Evolutionary conservation across 129 eudicot genomes (phyloP), one percentile per base, ranked within the genome.

Genomic region (Centella asiatica): DNA sequence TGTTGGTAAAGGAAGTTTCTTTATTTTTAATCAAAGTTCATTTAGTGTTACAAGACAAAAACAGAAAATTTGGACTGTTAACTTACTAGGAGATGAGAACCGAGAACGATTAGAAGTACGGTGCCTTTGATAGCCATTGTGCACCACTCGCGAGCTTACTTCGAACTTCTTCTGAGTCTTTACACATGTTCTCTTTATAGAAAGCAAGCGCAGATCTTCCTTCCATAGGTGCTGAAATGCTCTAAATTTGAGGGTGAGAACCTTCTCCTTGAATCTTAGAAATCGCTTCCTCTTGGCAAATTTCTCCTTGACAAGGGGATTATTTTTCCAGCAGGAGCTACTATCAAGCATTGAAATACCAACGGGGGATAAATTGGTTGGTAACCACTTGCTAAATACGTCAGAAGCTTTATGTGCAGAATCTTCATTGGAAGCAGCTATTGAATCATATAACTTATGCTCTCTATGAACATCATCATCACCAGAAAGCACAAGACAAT

Each of bases 151-250:
- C 2, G 67, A 66, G 45, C 80, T 66, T 46, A 62, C 60, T 32
- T 87, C 99, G 36, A 72, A 65, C 71, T 79, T 93, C 72, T 85
- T 93, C 53, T 84, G 99, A 19, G 89, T 60, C 72, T 82, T 93
- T 15, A 64, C 60, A 10, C 81, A 79, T 26, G 62, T 34, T 70
- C 71, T 93, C 77, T 63, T 78, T 45, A 82, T 33, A 40, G 96
- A 83, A 60, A 80, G 89, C 65, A 76, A 40, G 7, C 73, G 85
- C 59, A 83, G 54, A 44, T 84, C 85, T 79, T 87, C 88, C 72
- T 85, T 88, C 96, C 96, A 93, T 26, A 82, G 76, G 62, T 93
- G 78, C 58, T 76, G 95, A 69, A 80, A 72, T 8, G 78, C 85
- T 46, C 80, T 75, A 72, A 80, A 93, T 78, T 93, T 88, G 19